These are phyloP conservation scores for Blastocystis hominis DNA, from an alignment of 352 stramenopile species.

Conservation along the genomic window DNA sequence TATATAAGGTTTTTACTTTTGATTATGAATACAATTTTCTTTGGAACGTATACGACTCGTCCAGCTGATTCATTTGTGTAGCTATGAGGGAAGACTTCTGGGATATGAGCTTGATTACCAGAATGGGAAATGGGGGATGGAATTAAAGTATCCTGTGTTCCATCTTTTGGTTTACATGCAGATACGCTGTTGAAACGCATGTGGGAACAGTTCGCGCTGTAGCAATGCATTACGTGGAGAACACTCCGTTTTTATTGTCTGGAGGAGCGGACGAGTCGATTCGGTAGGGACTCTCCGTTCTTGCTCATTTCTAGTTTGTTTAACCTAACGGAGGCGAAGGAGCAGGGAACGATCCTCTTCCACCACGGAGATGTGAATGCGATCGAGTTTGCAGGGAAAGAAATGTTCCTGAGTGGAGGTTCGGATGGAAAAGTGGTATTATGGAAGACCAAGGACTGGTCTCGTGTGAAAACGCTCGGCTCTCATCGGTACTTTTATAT, in stretches of 20 bases:
- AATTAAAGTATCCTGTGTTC: neutral
- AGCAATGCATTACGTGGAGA: neutral
- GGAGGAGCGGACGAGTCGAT: constrained; percentile 55
- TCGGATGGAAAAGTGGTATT: constrained; percentile 77
- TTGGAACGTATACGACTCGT: neutral
- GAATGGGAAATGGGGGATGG: neutral
- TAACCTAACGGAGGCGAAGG: constrained; percentile 32
- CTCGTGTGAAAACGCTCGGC: constrained; percentile 75
- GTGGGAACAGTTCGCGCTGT: constrained; percentile 25
- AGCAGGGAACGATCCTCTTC: constrained; percentile 40
- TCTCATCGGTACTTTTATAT: constrained; percentile 36
- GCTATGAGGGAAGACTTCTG: constrained; percentile 41
- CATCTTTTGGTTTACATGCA: neutral
- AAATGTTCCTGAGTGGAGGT: constrained; percentile 74
- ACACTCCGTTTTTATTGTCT: constrained; percentile 28
- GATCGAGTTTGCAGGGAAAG: constrained; percentile 75
- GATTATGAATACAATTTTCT: constrained; percentile 49
- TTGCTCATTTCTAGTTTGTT: constrained; percentile 34
- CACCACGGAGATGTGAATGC: constrained; percentile 68
- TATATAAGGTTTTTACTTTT: neutral
- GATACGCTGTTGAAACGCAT: constrained; percentile 54
- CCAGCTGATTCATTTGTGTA: neutral
- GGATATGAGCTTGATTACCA: constrained; percentile 16
- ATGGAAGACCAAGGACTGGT: constrained; percentile 78
- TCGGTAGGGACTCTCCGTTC: neutral